Conservation (phyloP, 2,329 filamentous ascomycete genomes). For the Catunica adiposa region DNA sequence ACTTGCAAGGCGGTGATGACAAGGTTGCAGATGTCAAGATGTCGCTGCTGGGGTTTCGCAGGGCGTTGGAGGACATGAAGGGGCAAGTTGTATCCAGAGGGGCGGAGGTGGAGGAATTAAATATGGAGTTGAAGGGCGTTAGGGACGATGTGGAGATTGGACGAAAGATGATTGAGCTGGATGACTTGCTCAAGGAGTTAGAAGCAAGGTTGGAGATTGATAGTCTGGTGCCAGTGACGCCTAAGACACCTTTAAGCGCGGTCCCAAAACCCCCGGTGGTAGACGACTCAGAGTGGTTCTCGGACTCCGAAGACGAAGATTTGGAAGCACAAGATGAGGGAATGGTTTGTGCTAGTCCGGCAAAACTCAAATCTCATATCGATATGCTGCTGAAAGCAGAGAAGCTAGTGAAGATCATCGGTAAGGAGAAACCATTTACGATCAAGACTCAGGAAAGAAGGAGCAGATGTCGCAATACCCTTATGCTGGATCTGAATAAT, state of each 20-base stretch:
- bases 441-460: constrained; percentile 36
- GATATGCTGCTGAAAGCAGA: constrained; percentile 31
- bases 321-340: constrained; percentile 25
- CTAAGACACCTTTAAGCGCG: constrained; percentile 16
- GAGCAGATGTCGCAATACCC: constrained; percentile 36
- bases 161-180: constrained; percentile 48
- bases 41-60: constrained; percentile 66
- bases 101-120: constrained; percentile 42
- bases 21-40: constrained; percentile 81
- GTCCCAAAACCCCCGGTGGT: constrained; percentile 16
- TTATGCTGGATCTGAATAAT: constrained; percentile 38
- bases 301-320: constrained; percentile 20
- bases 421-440: constrained; percentile 32
- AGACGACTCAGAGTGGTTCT: constrained; percentile 14
- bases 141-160: constrained; percentile 45
- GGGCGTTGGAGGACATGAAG: constrained; percentile 63
- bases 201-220: constrained; percentile 47
- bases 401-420: constrained; percentile 30
- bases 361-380: constrained; percentile 20
- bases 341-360: constrained; percentile 20
- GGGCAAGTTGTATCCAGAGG: constrained; percentile 46
- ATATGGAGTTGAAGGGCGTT: constrained; percentile 51
- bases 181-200: constrained; percentile 43
- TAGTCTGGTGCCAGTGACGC: constrained; percentile 17
- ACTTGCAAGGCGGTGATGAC: constrained; percentile 75